phyloP scores from a whole-genome alignment of 2,329 filamentous ascomycete genomes.

The Xylariaceae sp. region DNA sequence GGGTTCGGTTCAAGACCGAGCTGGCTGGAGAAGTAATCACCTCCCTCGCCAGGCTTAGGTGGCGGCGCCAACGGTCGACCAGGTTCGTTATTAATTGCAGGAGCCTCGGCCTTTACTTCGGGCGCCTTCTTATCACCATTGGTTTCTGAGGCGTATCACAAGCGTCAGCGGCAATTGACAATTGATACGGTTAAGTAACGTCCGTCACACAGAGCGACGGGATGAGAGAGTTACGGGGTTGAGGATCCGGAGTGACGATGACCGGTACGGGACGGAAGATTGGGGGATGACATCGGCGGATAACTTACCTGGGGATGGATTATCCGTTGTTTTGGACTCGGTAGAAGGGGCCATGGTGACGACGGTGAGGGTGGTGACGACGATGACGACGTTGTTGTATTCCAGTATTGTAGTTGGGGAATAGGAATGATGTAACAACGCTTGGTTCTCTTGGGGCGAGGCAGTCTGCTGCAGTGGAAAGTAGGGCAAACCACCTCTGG shows the following conservation, averaged over 20 bases:
- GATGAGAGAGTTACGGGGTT: conserved; percentile 1
- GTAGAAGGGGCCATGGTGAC: conserved; percentile 32
- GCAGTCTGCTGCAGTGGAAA: conserved; percentile 24
- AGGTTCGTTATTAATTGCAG: conserved; percentile 49
- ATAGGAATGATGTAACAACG: conserved; percentile 31
- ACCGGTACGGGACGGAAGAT: conserved; percentile 4
- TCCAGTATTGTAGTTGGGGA: conserved; percentile 22
- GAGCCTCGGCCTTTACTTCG: conserved; percentile 47
- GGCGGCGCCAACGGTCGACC: conserved; percentile 67
- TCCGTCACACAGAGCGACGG: not conserved
- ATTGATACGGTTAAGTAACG: conserved; percentile 4
- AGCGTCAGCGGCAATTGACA: conserved; percentile 21
- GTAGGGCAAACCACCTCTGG: conserved; percentile 29
- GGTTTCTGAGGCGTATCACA: conserved; percentile 31
- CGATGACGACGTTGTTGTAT: conserved; percentile 30
- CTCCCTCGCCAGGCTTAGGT: conserved; percentile 54
- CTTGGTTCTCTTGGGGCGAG: conserved; percentile 23
- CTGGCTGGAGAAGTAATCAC: conserved; percentile 64
- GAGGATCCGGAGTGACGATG: not conserved
- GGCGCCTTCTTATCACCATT: conserved; percentile 40
- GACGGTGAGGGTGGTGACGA: conserved; percentile 29
- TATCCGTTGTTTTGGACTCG: conserved; percentile 29
- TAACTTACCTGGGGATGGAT: conserved; percentile 29
- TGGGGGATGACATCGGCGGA: not conserved
- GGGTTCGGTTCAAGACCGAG: conserved; percentile 87